phyloP scores from a whole-genome alignment of 176 grass and related monocot genomes.

The Lolium multiflorum region DNA sequence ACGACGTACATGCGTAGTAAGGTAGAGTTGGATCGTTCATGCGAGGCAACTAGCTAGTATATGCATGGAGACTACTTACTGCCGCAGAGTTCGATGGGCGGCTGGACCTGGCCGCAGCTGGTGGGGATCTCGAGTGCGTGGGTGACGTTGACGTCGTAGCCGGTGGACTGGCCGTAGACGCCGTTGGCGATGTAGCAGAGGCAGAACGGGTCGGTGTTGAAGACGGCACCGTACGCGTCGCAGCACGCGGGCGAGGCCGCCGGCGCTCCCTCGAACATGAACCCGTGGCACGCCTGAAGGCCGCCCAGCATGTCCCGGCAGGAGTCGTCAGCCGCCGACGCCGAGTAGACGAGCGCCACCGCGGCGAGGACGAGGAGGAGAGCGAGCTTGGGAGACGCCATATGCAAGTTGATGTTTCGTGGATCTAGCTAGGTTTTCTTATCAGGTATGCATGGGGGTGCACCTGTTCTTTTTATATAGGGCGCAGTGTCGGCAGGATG shows the following conservation, averaged over 20 bases:
- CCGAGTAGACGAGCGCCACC: not conserved
- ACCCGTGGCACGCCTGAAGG: constrained; percentile 40
- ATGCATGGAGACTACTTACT: constrained; percentile 31
- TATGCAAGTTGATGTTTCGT: not conserved
- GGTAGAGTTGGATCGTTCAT: not conserved
- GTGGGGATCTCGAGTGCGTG: constrained; percentile 49
- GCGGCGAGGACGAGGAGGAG: not conserved
- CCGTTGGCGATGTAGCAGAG: constrained; percentile 65
- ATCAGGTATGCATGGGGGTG: not conserved
- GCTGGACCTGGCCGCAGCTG: constrained; percentile 45
- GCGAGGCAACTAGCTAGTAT: too few species aligned
- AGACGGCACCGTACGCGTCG: constrained; percentile 37
- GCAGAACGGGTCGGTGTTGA: constrained; percentile 50
- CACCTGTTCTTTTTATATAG: not conserved
- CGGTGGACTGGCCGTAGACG: constrained; percentile 43
- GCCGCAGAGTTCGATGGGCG: constrained; percentile 51
- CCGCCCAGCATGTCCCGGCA: constrained; percentile 42
- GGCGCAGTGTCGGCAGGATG: too few species aligned
- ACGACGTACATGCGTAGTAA: too few species aligned
- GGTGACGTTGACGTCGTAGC: constrained; percentile 42
- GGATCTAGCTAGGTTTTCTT: not conserved
- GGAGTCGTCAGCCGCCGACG: not conserved
- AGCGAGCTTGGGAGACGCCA: not conserved
- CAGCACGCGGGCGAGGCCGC: constrained; percentile 39
- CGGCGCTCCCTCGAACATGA: constrained; percentile 38